Conservation (phyloP, 164 flowering plant genomes). For the Piper longum region DNA sequence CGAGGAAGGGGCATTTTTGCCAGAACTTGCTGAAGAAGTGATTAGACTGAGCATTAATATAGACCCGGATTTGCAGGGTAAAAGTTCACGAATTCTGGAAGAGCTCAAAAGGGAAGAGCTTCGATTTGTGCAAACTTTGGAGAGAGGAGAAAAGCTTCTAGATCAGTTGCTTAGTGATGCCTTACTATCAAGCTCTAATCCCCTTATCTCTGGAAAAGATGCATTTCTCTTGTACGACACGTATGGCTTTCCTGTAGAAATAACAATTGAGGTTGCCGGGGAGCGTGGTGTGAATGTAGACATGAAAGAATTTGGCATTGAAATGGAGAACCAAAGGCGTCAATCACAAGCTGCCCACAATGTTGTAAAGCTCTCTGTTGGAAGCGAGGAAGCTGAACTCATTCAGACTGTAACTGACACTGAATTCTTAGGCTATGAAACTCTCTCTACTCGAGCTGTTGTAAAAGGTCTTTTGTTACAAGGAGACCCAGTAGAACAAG, state of each 20-base stretch:
- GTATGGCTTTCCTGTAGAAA: conserved; percentile 86
- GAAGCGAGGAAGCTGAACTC: conserved; percentile 24
- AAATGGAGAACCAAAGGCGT: conserved; percentile 85
- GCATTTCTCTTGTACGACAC: conserved; percentile 85
- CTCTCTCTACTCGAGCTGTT: conserved; percentile 51
- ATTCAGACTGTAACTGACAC: conserved; percentile 45
- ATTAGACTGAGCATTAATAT: conserved; percentile 57
- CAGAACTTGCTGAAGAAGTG: conserved; percentile 63
- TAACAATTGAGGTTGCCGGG: conserved; percentile 76
- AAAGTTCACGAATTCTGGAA: conserved; percentile 52
- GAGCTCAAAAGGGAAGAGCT: conserved; percentile 81
- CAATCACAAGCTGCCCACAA: conserved; percentile 88
- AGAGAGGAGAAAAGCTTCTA: conserved; percentile 89
- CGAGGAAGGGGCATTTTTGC: conserved; percentile 61
- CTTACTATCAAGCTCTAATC: conserved; percentile 23
- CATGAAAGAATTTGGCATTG: conserved; percentile 56
- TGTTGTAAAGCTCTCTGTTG: conserved; percentile 66
- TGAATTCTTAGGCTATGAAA: conserved; percentile 80
- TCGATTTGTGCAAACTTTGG: conserved; percentile 75
- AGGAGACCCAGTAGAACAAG: conserved; percentile 51
- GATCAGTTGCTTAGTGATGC: conserved; percentile 66
- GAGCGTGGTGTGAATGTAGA: conserved; percentile 67
- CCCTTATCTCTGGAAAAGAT: conserved; percentile 76
- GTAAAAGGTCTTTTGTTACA: conserved; percentile 66
- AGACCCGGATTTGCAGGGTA: conserved; percentile 51